A percentile compares a stretch with the other conserved stretches of the same genome.
These are phyloP conservation scores for Pulveroboletus sp. DNA, from an alignment of 768 basidiomycete genomes.

Conservation along the genomic window DNA sequence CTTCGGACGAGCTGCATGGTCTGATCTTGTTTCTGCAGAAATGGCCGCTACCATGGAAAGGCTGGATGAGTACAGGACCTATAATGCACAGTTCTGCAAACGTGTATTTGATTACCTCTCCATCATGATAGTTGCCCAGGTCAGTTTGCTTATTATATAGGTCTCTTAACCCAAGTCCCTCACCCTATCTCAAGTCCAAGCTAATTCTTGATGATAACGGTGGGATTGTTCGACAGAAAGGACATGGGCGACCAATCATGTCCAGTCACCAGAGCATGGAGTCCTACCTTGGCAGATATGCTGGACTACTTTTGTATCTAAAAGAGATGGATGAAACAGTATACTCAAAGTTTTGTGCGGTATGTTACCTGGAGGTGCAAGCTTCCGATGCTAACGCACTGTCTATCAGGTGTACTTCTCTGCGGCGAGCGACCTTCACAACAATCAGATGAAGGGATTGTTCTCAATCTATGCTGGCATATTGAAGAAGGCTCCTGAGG, in stretches of 20 bases:
- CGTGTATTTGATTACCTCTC: constrained; percentile 83
- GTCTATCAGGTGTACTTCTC: constrained; percentile 82
- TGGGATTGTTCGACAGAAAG: constrained; percentile 46
- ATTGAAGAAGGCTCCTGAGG: constrained; percentile 65
- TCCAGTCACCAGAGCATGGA: constrained; percentile 72
- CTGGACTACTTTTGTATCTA: constrained; percentile 85
- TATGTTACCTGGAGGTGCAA: constrained; percentile 36
- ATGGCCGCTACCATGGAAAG: constrained; percentile 98
- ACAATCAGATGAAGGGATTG: constrained; percentile 71
- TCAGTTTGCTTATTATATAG: constrained; percentile 27
- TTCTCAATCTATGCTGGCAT: constrained; percentile 52
- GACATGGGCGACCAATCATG: constrained; percentile 44
- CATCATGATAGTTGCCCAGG: constrained; percentile 91
- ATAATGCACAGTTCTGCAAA: constrained; percentile 92
- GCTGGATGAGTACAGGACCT: constrained; percentile 82
- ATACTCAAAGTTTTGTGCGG: constrained; percentile 88
- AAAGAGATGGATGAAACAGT: constrained; percentile 93
- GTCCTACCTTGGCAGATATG: constrained; percentile 79
- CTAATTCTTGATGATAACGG: constrained; percentile 59
- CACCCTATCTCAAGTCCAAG: constrained; percentile 47
- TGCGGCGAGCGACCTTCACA: constrained; percentile 76
- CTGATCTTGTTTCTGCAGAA: constrained; percentile 41
- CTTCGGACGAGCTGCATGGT: background rate
- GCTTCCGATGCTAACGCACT: background rate
- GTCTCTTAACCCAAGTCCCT: background rate